A percentile compares a stretch with the other conserved stretches of the same genome.
phyloP scores from a whole-genome alignment of 2,329 filamentous ascomycete genomes.

The Balansia obtecta region DNA sequence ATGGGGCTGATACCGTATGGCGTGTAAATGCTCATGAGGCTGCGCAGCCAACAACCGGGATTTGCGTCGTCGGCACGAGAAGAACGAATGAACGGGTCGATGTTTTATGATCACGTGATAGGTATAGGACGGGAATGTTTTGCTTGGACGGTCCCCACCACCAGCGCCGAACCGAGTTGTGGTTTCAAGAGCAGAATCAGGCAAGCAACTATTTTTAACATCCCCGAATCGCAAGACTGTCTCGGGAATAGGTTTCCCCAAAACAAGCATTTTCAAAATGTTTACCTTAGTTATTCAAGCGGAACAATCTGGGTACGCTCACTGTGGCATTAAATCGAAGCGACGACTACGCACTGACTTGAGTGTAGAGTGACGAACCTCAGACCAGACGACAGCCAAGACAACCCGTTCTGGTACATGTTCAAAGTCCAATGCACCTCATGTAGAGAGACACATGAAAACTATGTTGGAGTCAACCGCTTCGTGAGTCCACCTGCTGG shows the following conservation, averaged over 20 bases:
- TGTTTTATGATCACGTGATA: not conserved
- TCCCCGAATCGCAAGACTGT: not conserved
- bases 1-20: not conserved
- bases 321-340: not conserved
- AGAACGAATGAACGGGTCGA: not conserved
- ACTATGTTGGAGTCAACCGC: constrained; percentile 73
- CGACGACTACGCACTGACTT: constrained; percentile 4
- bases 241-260: not conserved
- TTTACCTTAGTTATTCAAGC: constrained; percentile 54
- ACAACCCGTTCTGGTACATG: constrained; percentile 85
- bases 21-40: not conserved
- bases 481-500: constrained; percentile 49
- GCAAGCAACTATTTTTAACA: not conserved
- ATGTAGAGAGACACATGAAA: constrained; percentile 81
- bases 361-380: constrained; percentile 70
- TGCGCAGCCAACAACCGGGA: not conserved
- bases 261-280: constrained; percentile 30
- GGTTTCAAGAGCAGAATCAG: not conserved
- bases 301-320: constrained; percentile 53
- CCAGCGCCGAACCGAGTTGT: not conserved
- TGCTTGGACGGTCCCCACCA: not conserved
- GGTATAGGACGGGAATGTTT: not conserved
- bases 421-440: constrained; percentile 99
- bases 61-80: not conserved
- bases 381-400: constrained; percentile 68